Base-by-base conservation (phyloP, 139 green algal genomes). In the Coccomyxa sp. region DNA sequence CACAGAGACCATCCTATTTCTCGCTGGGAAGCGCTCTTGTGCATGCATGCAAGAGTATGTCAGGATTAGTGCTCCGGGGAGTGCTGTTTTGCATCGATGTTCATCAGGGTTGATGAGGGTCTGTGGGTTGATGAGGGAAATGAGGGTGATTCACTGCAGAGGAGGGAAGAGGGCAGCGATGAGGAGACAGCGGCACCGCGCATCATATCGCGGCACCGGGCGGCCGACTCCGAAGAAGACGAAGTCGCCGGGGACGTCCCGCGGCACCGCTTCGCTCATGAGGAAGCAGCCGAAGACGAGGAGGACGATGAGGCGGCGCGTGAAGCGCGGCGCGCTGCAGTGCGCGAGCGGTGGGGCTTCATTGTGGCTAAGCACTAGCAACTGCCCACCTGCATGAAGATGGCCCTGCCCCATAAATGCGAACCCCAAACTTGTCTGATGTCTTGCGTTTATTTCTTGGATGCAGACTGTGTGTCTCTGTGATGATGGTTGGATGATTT, bases 261-360 rank as follows among this genome's bases (percentile, higher is more conserved):
- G 38, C 66, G 83, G 28, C 76, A 71, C 76, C 83, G 82, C 28
- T 18, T 60, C 45, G 85, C 79, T 30, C 60, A 30, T 38, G 71
- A 82, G 23, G 81, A 85, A 30, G 76, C 59, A 21, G 84, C 83
- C 32, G 82, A 84, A 51, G 81, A 89, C n/a, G 77, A 88, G 17
- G 89, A 93, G 14, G 90, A 93, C 78, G 92, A 93, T 74, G 92
- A 90, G 28, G 92, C 92, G 68, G 88, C 85, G 60, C 78, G 88
- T 51, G 83, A 85, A 17, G 79, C 76, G 58, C 86, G 89, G 71
- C 80, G 93, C 13, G 83, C 90, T 79, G 91, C 88, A 30, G 82
- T 94, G 0, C 85, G 86, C 12, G 88, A 90, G 32, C 88, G 86
- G 87, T 92, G 17, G 23, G 67, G n/a, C n/a, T 10, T 45, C 32